These are phyloP conservation scores for Phaffomyces antillensis DNA, from an alignment of 805 yeast species.

Conservation along the genomic window DNA sequence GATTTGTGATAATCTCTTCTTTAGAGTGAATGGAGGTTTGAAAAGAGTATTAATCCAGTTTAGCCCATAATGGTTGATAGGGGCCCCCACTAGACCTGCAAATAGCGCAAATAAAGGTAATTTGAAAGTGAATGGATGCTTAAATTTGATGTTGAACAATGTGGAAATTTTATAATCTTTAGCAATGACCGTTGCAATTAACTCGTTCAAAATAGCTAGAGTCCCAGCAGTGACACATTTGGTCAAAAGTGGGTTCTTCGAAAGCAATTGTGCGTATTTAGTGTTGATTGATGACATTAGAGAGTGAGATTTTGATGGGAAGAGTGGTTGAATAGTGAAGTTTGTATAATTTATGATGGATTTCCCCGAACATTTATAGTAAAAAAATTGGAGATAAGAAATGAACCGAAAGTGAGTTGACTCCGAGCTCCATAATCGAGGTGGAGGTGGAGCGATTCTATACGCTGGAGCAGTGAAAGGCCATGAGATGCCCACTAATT, in stretches of 20 bases:
- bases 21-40: conserved; percentile 33
- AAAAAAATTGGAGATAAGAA: too few species aligned
- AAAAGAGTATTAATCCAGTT: conserved; percentile 37
- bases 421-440: neutral
- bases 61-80: conserved; percentile 50
- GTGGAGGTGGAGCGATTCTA: too few species aligned
- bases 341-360: too few species aligned
- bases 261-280: conserved; percentile 31
- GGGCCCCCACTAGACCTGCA: conserved; percentile 49
- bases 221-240: conserved; percentile 51
- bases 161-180: conserved; percentile 32
- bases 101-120: conserved; percentile 48
- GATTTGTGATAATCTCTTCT: conserved; percentile 41
- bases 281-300: too few species aligned
- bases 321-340: too few species aligned
- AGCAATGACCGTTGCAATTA: conserved; percentile 45
- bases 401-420: too few species aligned
- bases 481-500: too few species aligned
- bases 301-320: too few species aligned
- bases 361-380: too few species aligned
- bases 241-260: conserved; percentile 48
- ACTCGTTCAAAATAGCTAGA: conserved; percentile 50
- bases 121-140: conserved; percentile 27
- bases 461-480: too few species aligned
- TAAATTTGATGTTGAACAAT: conserved; percentile 13